phyloP scores from a whole-genome alignment of 768 basidiomycete genomes.

The Kwoniella newhampshirensis region DNA sequence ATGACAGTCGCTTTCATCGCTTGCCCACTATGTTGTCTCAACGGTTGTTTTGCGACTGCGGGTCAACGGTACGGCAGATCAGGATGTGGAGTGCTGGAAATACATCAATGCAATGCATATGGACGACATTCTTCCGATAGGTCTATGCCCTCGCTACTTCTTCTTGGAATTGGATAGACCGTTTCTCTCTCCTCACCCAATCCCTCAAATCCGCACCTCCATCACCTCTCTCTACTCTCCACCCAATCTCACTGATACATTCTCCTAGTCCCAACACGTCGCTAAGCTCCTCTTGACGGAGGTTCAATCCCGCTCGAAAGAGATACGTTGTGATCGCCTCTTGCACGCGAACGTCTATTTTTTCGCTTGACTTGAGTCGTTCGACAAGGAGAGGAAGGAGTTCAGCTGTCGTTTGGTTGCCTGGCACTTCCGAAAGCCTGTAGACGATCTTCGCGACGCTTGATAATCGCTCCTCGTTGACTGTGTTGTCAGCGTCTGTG shows the following conservation, averaged over 20 bases:
- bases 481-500: slow-evolving; percentile 5
- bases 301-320: slow-evolving; percentile 24
- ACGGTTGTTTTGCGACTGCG: too few relatives aligned
- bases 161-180: slow-evolving; percentile 7
- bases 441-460: slow-evolving; percentile 12
- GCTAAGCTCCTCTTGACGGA: not conserved
- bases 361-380: slow-evolving; percentile 3
- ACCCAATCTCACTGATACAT: slow-evolving; percentile 25
- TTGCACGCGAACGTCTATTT: not conserved
- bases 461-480: slow-evolving; percentile 12
- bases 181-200: slow-evolving; percentile 29
- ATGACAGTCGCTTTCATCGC: too few relatives aligned
- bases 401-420: not conserved
- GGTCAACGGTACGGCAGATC: too few relatives aligned
- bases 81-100: too few relatives aligned
- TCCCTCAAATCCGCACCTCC: slow-evolving; percentile 17
- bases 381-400: slow-evolving; percentile 2
- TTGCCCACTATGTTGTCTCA: too few relatives aligned
- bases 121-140: too few relatives aligned
- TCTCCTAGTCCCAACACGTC: not conserved
- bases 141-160: too few relatives aligned
- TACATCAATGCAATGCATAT: too few relatives aligned
- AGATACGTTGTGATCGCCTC: slow-evolving; percentile 8
- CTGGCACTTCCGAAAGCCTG: slow-evolving; percentile 9
- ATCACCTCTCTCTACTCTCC: slow-evolving; percentile 17